Conservation (phyloP, 352 stramenopile genomes). For the Phytophthora capsici region DNA sequence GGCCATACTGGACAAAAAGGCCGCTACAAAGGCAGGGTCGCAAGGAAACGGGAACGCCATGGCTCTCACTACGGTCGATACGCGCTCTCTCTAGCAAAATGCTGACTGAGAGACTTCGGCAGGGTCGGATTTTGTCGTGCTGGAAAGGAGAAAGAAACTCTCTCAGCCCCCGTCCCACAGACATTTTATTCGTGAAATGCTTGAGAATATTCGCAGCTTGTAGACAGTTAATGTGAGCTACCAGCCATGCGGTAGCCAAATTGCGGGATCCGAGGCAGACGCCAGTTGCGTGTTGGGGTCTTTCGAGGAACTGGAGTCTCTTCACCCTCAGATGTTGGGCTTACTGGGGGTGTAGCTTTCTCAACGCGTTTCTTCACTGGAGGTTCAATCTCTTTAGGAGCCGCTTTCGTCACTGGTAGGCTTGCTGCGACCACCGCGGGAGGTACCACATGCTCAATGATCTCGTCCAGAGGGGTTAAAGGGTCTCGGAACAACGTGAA, state of each 20-base stretch:
- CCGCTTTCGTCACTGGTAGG: background rate
- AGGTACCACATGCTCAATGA: constrained; percentile 10
- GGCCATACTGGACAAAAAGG: constrained; percentile 9
- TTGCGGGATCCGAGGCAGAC: background rate
- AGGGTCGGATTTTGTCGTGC: too few relatives aligned
- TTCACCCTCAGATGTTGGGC: constrained; percentile 1
- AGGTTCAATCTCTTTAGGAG: background rate
- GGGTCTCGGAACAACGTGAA: constrained; percentile 8
- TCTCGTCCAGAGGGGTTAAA: constrained; percentile 9
- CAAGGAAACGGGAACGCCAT: constrained; percentile 19
- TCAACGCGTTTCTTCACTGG: constrained; percentile 4
- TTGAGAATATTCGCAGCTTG: background rate
- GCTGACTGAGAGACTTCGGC: background rate
- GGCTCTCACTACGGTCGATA: background rate
- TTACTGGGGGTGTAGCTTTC: constrained; percentile 2
- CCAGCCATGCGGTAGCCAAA: constrained; percentile 5
- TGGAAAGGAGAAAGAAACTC: background rate
- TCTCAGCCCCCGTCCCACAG: background rate
- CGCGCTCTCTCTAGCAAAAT: background rate
- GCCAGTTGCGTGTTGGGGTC: background rate
- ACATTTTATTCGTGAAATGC: background rate
- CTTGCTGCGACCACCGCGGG: background rate
- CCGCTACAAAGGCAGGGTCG: constrained; percentile 11
- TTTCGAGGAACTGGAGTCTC: constrained; percentile 2
- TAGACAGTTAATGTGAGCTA: constrained; percentile 2